phyloP scores from a whole-genome alignment of 495 filamentous ascomycete species.

The Aspergillus kassunensis region DNA sequence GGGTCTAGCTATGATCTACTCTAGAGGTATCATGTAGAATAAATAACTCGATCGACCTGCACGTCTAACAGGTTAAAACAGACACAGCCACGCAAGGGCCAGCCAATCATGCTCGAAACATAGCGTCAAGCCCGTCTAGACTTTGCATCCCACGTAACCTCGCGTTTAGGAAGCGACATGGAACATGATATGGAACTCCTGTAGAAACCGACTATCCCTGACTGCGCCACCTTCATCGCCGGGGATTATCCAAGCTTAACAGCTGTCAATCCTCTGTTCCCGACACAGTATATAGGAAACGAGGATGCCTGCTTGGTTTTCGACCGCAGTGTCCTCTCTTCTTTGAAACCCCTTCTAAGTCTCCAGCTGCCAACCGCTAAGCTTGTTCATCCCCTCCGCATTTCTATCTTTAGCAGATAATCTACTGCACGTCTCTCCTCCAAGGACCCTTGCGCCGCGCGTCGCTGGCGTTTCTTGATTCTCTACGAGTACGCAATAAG shows the following conservation, averaged over 20 bases:
- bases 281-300: too few species aligned
- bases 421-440: neutral
- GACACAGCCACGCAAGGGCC: constrained; percentile 9
- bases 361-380: neutral
- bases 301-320: constrained; percentile 15
- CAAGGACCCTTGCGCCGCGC: neutral
- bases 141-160: constrained; percentile 3
- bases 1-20: neutral
- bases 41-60: constrained; percentile 6
- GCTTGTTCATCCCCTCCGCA: neutral
- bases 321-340: constrained; percentile 3
- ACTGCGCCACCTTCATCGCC: constrained; percentile 4
- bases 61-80: neutral
- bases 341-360: neutral
- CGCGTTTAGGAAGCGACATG: neutral
- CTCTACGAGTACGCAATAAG: neutral
- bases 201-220: neutral
- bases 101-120: neutral
- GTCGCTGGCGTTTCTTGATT: neutral
- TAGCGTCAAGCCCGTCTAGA: neutral
- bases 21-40: too few species aligned
- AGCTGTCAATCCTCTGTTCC: neutral
- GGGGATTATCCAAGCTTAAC: neutral
- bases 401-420: constrained; percentile 11
- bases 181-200: neutral